Evolutionary conservation across 177 flowering plant species (phyloP), one percentile per base, ranked within the genome.

Genomic region (Vitis hybrid): DNA sequence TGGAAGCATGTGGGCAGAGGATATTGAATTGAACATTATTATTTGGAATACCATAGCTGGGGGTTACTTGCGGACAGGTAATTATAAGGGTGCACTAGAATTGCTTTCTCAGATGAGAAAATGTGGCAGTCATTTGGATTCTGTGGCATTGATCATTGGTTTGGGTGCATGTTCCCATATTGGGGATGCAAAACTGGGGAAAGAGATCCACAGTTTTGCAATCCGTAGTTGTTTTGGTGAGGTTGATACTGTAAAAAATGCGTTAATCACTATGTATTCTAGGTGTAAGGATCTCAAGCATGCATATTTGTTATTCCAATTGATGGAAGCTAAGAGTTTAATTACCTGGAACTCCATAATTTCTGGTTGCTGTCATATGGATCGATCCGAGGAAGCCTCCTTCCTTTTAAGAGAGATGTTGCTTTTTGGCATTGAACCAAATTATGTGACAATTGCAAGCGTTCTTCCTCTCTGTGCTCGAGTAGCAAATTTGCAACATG

Each of bases 21-120:
- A 74, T 72, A 33, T 68, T 22, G 82, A 83, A 21, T 22, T 80
- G 62, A 82, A 76, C 66, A 71, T 76, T 45, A 80, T 88, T 49
- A 86, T 84, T 15, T 88, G 89, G 91, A 90, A 90, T 58, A 88
- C 87, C 4, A 79, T 91, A 48, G 88, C 90, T 39, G 87, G 91
- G 64, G 97, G 90, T 64, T 84, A 78, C 70, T 61, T 88, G 75
- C 83, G 66, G 71, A 67, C 70, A 1, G 89, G 89, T 6, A 81
- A 87, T 69, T 86, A 67, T 65, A 29, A 2, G 21, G 82, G 72
- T 39, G 88, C 88, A 3, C 81, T 90, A 8, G 66, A 83, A 58
- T 71, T 91, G 81, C 70, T 90, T 49, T 75, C 82, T 56, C 81
- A 80, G 62, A 84, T 90, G 86, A 82, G 77, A 64, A 21, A 21